These are phyloP conservation scores for Butyriboletus loyo DNA, from an alignment of 768 basidiomycete species.

Conservation along the genomic window DNA sequence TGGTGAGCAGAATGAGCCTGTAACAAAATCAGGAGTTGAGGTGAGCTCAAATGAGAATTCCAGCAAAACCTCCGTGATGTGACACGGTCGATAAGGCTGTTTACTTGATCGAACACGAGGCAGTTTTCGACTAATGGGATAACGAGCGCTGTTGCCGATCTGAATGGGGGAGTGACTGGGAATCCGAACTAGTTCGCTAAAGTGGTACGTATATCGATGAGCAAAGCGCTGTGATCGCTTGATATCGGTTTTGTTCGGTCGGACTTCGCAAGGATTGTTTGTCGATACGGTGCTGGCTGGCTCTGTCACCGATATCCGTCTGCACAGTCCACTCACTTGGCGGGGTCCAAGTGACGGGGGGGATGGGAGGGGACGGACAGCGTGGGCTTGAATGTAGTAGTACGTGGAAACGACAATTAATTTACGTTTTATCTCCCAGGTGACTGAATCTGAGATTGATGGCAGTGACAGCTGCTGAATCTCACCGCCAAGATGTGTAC, in stretches of 20 bases:
- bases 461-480: constrained; percentile 8
- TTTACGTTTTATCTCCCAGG: constrained; percentile 27
- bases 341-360: not conserved
- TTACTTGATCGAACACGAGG: constrained; percentile 21
- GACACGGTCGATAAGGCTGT: not conserved
- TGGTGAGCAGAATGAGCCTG: not conserved
- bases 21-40: not conserved
- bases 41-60: not conserved
- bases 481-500: constrained; percentile 6
- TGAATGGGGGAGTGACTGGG: not conserved
- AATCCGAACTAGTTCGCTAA: not conserved
- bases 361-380: not conserved
- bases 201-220: not conserved
- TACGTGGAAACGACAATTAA: constrained; percentile 10
- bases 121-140: constrained; percentile 13
- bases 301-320: not conserved
- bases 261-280: too few relatives aligned
- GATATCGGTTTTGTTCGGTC: not conserved
- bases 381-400: constrained; percentile 1
- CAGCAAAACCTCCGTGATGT: constrained; percentile 1
- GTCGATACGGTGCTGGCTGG: not conserved
- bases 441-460: constrained; percentile 18
- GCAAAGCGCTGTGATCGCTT: not conserved
- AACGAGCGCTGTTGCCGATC: not conserved
- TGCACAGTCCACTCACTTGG: not conserved